These are phyloP conservation scores for Malassezia caprae DNA, from an alignment of 1,284 basidiomycete species.

Conservation along the genomic window DNA sequence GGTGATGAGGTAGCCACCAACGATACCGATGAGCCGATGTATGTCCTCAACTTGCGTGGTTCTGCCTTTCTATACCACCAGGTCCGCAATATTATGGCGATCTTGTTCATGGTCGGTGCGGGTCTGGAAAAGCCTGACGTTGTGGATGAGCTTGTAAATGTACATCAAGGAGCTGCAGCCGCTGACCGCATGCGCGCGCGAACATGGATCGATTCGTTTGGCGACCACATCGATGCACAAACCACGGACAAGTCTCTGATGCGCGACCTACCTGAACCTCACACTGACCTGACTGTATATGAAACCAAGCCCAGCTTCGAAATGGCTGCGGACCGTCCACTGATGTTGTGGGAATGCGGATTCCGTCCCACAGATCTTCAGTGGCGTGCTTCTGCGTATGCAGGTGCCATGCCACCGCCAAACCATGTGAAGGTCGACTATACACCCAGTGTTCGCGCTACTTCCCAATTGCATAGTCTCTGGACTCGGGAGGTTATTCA, in stretches of 20 bases:
- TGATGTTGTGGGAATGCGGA: slow-evolving; percentile 83
- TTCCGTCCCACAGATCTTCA: slow-evolving; percentile 61
- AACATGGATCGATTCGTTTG: slow-evolving; percentile 15
- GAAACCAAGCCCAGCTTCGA: slow-evolving; percentile 70
- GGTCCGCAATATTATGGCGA: slow-evolving; percentile 87
- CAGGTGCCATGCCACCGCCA: slow-evolving; percentile 33
- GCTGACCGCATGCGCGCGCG: slow-evolving; percentile 21
- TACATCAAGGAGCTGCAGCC: slow-evolving; percentile 42
- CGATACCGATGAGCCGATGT: slow-evolving; percentile 41
- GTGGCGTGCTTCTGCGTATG: slow-evolving; percentile 63
- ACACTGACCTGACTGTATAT: slow-evolving; percentile 19
- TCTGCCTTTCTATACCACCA: slow-evolving; percentile 92
- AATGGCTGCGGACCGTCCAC: slow-evolving; percentile 81
- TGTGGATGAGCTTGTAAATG: slow-evolving; percentile 67
- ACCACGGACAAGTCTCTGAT: background rate
- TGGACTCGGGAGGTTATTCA: slow-evolving; percentile 33
- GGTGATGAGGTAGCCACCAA: background rate
- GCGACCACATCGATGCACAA: background rate
- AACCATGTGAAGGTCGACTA: slow-evolving; percentile 6
- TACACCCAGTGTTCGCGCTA: slow-evolving; percentile 10
- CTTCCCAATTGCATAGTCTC: slow-evolving; percentile 20
- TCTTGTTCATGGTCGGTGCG: slow-evolving; percentile 78
- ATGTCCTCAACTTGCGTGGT: slow-evolving; percentile 77
- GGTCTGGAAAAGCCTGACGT: slow-evolving; percentile 66
- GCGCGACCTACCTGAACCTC: background rate